Evolutionary conservation across 1,284 basidiomycete species (phyloP), one percentile per base, ranked within the genome.

Genomic region (Tilletia caries): DNA sequence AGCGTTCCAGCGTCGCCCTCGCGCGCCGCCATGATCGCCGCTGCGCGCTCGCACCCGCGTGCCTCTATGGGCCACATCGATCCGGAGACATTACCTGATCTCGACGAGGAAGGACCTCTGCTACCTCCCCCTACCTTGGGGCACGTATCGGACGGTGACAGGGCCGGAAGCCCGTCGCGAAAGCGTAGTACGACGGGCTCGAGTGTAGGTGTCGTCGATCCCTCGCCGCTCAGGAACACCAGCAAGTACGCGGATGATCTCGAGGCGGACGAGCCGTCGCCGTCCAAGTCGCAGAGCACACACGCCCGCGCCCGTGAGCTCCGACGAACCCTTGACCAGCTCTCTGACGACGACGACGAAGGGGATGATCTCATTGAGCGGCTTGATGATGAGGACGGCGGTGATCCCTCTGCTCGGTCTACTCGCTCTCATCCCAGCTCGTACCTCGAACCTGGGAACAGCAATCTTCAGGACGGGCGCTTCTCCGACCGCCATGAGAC

Each of bases 401-500:
- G n/a, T 3, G 64, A 29, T 3, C 20, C 37, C 3, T 23, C 23
- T 6, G 15, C 64, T 5, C 34, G 41, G n/a, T 65, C 43, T n/a
- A 12, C 41, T 3, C 64, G 41, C 23, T 65, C 64, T 5, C 23
- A 23, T 25, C 43, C 33, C 20, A n/a, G 43, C 64, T 29, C 43
- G 20, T 65, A 37, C 41, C 34, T 29, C 8, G 64, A 43, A 10
- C 12, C 41, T n/a, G 64, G 64, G 37, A 43, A 20, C 25, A 46
- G 64, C 41, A 65, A 65, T 25, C 58, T 62, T 3, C 27, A 73
- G 33, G 72, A 70, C 2, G 70, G 69, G 10, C 73, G 73, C n/a
- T 76, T 76, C 25, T 69, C 54, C 27, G 74, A 75, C 33, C 71
- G 76, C 6, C 69, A 71, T 20, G 73, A 73, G 20, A 79, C 73